phyloP scores from a whole-genome alignment of 306 rosid species.

The Glycine soja region DNA sequence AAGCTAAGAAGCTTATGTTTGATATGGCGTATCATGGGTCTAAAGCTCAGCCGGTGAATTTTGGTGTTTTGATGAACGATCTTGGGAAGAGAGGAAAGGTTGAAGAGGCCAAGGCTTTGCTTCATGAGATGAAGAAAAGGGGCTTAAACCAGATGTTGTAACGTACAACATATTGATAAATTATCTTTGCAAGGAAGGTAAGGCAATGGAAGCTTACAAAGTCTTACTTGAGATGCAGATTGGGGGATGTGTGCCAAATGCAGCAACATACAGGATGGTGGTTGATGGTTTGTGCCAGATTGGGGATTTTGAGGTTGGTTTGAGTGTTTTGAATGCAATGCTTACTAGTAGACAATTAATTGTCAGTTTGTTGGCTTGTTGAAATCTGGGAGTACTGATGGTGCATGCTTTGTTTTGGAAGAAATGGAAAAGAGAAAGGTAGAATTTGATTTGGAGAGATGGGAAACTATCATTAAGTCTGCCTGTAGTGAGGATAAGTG shows the following conservation, averaged over 20 bases:
- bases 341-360: constrained; percentile 62
- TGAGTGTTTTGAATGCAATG: constrained; percentile 78
- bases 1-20: constrained; percentile 87
- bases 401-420: constrained; percentile 81
- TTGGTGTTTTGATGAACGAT: constrained; percentile 81
- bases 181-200: constrained; percentile 87
- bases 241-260: constrained; percentile 77
- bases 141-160: constrained; percentile 81
- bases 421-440: constrained; percentile 79
- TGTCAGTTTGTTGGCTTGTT: constrained; percentile 67
- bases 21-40: constrained; percentile 93
- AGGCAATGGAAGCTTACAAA: constrained; percentile 71
- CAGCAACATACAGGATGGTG: constrained; percentile 81
- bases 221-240: constrained; percentile 80
- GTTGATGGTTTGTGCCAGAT: constrained; percentile 77
- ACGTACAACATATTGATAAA: constrained; percentile 69
- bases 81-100: constrained; percentile 83
- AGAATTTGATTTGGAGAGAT: constrained; percentile 44
- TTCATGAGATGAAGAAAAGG: constrained; percentile 79
- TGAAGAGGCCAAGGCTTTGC: constrained; percentile 71
- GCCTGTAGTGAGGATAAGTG: constrained; percentile 61
- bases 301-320: constrained; percentile 68
- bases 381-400: constrained; percentile 61
- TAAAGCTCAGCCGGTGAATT: constrained; percentile 69
- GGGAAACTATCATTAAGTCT: constrained; percentile 63